Percentiles rank a stretch among this genome's conserved stretches.
Conservation (phyloP, 2,329 filamentous ascomycete genomes). For the Talaromyces sp. region DNA sequence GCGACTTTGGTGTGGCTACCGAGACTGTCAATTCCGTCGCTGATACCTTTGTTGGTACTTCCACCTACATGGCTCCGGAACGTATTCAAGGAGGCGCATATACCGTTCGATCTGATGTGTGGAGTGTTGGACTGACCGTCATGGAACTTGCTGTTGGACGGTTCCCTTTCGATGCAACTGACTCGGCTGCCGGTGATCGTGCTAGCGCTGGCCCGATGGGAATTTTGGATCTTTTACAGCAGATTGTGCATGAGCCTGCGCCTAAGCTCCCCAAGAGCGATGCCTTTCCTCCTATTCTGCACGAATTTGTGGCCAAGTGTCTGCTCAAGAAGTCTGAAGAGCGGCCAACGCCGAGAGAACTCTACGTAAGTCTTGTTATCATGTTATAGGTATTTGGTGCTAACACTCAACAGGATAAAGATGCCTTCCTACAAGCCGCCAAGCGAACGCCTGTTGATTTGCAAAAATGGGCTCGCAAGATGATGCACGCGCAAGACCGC, state of each 20-base stretch:
- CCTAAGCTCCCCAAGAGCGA: slow-evolving; percentile 94
- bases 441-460: slow-evolving; percentile 95
- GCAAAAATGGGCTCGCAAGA: slow-evolving; percentile 84
- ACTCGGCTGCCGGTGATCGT: slow-evolving; percentile 70
- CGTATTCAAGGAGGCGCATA: slow-evolving; percentile 96
- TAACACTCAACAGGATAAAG: slow-evolving; percentile 65
- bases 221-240: slow-evolving; percentile 91
- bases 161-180: slow-evolving; percentile 85
- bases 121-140: slow-evolving; percentile 91
- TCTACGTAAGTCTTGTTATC: slow-evolving; percentile 66
- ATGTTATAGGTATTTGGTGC: not conserved
- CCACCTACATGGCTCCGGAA: slow-evolving; percentile 98
- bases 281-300: slow-evolving; percentile 89
- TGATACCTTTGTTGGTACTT: slow-evolving; percentile 96
- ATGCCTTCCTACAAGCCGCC: slow-evolving; percentile 92
- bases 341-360: slow-evolving; percentile 86
- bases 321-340: slow-evolving; percentile 84
- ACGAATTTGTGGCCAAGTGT: slow-evolving; percentile 97
- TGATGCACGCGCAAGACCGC: slow-evolving; percentile 94
- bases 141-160: slow-evolving; percentile 98
- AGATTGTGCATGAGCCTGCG: slow-evolving; percentile 94
- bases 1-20: slow-evolving; percentile 97
- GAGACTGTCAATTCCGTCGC: slow-evolving; percentile 97
- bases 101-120: slow-evolving; percentile 97
- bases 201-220: slow-evolving; percentile 75